Evolutionary conservation across 1,139 yeast genomes (phyloP).

Genomic region (Sugiyamaella xylanicola): DNA sequence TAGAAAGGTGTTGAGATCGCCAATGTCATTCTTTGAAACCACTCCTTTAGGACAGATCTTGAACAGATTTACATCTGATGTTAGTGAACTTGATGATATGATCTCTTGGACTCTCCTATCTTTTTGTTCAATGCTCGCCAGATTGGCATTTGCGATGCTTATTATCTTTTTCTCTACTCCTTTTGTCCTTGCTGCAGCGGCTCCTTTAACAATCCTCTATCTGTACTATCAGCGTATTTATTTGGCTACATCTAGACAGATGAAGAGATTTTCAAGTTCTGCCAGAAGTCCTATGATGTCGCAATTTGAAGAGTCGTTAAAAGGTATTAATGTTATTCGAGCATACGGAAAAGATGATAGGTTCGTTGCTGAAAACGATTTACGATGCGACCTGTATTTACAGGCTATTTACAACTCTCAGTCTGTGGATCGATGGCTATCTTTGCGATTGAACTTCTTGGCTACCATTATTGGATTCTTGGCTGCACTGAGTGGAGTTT

Average conservation of each 20-base stretch:
- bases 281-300: slow-evolving; percentile 93
- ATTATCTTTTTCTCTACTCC: slow-evolving; percentile 89
- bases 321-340: slow-evolving; percentile 87
- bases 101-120: slow-evolving; percentile 81
- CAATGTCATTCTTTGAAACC: slow-evolving; percentile 96
- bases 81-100: slow-evolving; percentile 86
- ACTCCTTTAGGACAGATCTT: slow-evolving; percentile 94
- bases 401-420: slow-evolving; percentile 89
- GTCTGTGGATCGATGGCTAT: slow-evolving; percentile 93
- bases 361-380: slow-evolving; percentile 75
- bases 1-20: slow-evolving; percentile 77
- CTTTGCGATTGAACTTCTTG: slow-evolving; percentile 65
- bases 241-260: slow-evolving; percentile 85
- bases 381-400: slow-evolving; percentile 76
- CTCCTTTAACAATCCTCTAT: slow-evolving; percentile 74
- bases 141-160: slow-evolving; percentile 73
- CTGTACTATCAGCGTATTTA: slow-evolving; percentile 86
- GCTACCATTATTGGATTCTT: slow-evolving; percentile 65
- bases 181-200: slow-evolving; percentile 70
- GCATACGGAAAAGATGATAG: slow-evolving; percentile 90
- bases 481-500: slow-evolving; percentile 47
- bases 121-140: slow-evolving; percentile 71
- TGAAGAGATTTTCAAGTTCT: slow-evolving; percentile 82
- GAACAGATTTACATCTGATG: slow-evolving; percentile 91
- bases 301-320: slow-evolving; percentile 86